phyloP scores from a whole-genome alignment of 2,329 filamentous ascomycete species.

The Raffaelea arxii region DNA sequence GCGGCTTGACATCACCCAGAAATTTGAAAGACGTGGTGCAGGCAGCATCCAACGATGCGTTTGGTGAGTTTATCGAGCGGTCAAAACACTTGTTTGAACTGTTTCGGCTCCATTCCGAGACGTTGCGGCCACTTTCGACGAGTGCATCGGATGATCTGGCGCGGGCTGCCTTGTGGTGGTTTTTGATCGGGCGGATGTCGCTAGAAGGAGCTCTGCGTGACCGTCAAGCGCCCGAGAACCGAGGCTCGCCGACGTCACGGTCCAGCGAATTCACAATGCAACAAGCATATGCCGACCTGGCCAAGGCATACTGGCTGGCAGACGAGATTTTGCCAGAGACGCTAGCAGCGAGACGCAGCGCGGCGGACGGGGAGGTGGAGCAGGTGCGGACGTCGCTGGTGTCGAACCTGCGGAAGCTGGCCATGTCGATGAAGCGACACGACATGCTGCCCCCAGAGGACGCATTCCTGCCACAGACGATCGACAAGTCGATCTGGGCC shows the following conservation, averaged over 20 bases:
- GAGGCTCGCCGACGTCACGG: slow-evolving; percentile 25
- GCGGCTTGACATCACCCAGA: slow-evolving; percentile 11
- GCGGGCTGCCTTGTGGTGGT: slow-evolving; percentile 79
- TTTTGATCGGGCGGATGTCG: slow-evolving; percentile 67
- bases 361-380: slow-evolving; percentile 36
- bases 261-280: slow-evolving; percentile 48
- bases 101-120: slow-evolving; percentile 70
- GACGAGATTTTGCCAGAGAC: slow-evolving; percentile 44
- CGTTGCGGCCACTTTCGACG: slow-evolving; percentile 53
- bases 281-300: slow-evolving; percentile 77
- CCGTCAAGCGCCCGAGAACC: slow-evolving; percentile 42
- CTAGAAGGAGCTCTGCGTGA: slow-evolving; percentile 65
- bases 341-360: slow-evolving; percentile 29
- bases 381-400: slow-evolving; percentile 46
- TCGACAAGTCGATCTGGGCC: slow-evolving; percentile 76
- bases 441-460: slow-evolving; percentile 64
- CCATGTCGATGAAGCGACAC: slow-evolving; percentile 77
- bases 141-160: slow-evolving; percentile 59
- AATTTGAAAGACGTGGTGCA: slow-evolving; percentile 30
- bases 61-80: slow-evolving; percentile 59
- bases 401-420: slow-evolving; percentile 61
- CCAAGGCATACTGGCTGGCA: slow-evolving; percentile 78
- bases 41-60: slow-evolving; percentile 52
- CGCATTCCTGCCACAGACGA: slow-evolving; percentile 60
- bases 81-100: slow-evolving; percentile 66